These are phyloP conservation scores for Phialemonium atrogriseum DNA, from an alignment of 2,329 filamentous ascomycete species.

Conservation along the genomic window DNA sequence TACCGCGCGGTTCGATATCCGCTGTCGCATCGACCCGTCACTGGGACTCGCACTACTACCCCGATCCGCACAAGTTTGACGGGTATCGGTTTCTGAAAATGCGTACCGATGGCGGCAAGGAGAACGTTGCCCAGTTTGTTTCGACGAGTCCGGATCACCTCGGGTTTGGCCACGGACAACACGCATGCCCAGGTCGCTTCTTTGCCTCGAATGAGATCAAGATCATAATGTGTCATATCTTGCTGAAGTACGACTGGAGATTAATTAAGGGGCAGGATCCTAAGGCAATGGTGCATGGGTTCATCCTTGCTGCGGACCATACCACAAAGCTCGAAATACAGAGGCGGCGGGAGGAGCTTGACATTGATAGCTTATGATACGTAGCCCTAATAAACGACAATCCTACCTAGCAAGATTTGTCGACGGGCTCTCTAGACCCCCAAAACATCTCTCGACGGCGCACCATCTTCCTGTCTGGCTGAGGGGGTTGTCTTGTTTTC, in stretches of 20 bases:
- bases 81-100: slow-evolving; percentile 18
- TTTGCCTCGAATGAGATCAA: slow-evolving; percentile 33
- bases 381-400: too few species aligned
- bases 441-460: too few species aligned
- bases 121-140: slow-evolving; percentile 22
- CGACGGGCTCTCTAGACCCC: too few species aligned
- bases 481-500: too few species aligned
- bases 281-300: slow-evolving; percentile 3
- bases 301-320: slow-evolving; percentile 4
- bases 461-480: too few species aligned
- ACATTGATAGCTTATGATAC: too few species aligned
- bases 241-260: slow-evolving; percentile 21
- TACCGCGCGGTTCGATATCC: slow-evolving; percentile 14
- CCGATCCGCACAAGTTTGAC: slow-evolving; percentile 17
- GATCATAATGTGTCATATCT: slow-evolving; percentile 18
- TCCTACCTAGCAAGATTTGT: too few species aligned
- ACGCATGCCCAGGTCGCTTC: slow-evolving; percentile 33
- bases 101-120: slow-evolving; percentile 15
- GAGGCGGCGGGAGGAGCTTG: slow-evolving; percentile 5
- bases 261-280: slow-evolving; percentile 7
- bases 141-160: slow-evolving; percentile 22
- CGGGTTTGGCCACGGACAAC: slow-evolving; percentile 30
- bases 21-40: slow-evolving; percentile 11
- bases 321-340: slow-evolving; percentile 6
- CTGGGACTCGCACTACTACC: slow-evolving; percentile 15